phyloP scores from a whole-genome alignment of 108 stramenopile species.

The Chaetoceros tenuissimus region DNA sequence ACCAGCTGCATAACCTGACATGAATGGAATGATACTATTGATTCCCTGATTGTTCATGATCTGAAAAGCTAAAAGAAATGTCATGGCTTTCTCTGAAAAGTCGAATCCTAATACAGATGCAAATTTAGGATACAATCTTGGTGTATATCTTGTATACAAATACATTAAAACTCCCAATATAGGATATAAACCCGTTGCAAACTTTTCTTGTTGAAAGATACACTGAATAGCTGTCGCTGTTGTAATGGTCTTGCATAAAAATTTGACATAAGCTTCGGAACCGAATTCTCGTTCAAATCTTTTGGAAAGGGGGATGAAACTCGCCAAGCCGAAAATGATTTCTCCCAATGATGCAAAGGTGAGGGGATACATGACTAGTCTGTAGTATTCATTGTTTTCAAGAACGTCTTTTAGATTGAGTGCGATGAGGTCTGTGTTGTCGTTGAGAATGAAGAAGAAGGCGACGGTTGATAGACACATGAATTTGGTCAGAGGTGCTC shows the following conservation, averaged over 20 bases:
- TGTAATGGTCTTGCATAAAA: not conserved
- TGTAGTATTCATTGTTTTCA: constrained; percentile 27
- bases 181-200: constrained; percentile 31
- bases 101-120: constrained; percentile 41
- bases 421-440: not conserved
- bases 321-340: constrained; percentile 37
- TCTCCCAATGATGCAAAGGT: constrained; percentile 54
- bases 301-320: constrained; percentile 33
- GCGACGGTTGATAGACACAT: not conserved
- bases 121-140: constrained; percentile 65
- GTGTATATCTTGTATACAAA: constrained; percentile 48
- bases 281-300: constrained; percentile 73
- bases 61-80: constrained; percentile 37
- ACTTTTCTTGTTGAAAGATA: not conserved
- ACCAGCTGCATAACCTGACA: constrained; percentile 27
- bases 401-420: constrained; percentile 22
- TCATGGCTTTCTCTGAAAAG: constrained; percentile 63
- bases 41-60: constrained; percentile 22
- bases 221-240: not conserved
- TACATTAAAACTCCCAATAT: constrained; percentile 43
- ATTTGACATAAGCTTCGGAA: not conserved
- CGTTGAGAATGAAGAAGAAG: not conserved
- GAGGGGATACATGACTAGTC: constrained; percentile 28
- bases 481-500: not conserved
- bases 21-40: constrained; percentile 15